Percentiles rank a stretch among this genome's conserved stretches.
Conservation (phyloP, 495 filamentous ascomycete genomes). For the Glutinoglossum americanum region DNA sequence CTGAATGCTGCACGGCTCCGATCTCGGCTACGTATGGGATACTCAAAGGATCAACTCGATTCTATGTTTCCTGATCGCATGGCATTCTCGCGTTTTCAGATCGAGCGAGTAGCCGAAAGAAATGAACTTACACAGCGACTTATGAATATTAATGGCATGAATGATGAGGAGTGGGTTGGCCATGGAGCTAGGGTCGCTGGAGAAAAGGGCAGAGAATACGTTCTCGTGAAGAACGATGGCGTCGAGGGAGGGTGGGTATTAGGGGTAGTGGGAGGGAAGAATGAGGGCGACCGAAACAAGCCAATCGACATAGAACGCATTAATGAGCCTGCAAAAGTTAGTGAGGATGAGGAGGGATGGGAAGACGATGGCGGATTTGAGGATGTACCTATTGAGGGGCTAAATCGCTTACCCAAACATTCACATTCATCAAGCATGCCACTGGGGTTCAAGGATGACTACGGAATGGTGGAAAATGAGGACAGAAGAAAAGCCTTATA, state of each 20-base stretch:
- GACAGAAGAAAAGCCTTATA: conserved; percentile 12
- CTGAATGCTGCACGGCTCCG: conserved; percentile 77
- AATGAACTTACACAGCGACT: conserved; percentile 90
- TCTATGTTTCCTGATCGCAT: conserved; percentile 95
- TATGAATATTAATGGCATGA: conserved; percentile 89
- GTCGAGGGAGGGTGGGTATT: conserved; percentile 95
- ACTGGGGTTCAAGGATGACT: conserved; percentile 7
- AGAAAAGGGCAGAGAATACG: conserved; percentile 80
- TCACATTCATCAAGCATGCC: conserved; percentile 2
- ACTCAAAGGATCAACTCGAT: conserved; percentile 89
- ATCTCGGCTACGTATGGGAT: conserved; percentile 77
- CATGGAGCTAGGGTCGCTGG: conserved; percentile 55
- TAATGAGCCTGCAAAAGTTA: conserved; percentile 29
- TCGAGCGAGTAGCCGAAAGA: conserved; percentile 73
- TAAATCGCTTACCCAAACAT: conserved; percentile 66
- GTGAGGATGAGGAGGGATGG: conserved; percentile 33
- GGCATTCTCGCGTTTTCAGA: conserved; percentile 91
- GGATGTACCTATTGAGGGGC: conserved; percentile 82
- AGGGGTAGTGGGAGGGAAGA: conserved; percentile 69
- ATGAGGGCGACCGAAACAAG: conserved; percentile 47
- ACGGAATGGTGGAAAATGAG: conserved; percentile 18
- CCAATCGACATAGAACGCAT: conserved; percentile 78
- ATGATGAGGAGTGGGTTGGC: conserved; percentile 45
- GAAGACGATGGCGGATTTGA: conserved; percentile 64
- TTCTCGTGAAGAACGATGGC: conserved; percentile 82